Percentiles rank a stretch among this genome's conserved stretches.
Conservation (phyloP, 2,329 filamentous ascomycete species). For the Calycina herbarum region DNA sequence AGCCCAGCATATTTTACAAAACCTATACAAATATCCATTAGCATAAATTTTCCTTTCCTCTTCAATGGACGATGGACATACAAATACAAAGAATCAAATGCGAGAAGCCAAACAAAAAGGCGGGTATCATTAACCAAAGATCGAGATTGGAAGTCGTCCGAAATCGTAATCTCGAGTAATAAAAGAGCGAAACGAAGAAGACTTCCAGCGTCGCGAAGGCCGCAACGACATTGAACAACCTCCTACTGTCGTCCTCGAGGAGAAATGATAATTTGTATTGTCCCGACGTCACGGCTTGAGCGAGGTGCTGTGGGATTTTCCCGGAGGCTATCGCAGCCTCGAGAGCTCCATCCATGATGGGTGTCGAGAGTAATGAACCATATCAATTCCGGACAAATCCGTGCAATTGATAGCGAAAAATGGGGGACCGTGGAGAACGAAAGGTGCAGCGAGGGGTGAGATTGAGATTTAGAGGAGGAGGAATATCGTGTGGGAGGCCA, state of each 20-base stretch:
- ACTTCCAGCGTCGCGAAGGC: background rate
- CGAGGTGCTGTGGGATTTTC: background rate
- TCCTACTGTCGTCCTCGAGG: background rate
- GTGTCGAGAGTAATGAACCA: background rate
- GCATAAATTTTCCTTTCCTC: background rate
- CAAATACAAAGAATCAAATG: background rate
- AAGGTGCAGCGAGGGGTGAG: too few relatives aligned
- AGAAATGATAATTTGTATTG: background rate
- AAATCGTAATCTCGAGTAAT: slow-evolving; percentile 6
- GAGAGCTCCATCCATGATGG: background rate
- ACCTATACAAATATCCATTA: slow-evolving; percentile 1
- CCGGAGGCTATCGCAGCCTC: background rate
- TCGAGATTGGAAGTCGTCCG: background rate
- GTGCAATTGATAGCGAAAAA: background rate
- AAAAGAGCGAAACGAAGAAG: slow-evolving; percentile 5
- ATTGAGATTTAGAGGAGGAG: too few relatives aligned
- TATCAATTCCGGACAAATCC: background rate
- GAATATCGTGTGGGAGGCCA: too few relatives aligned
- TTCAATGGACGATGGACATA: background rate
- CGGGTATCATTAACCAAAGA: slow-evolving; percentile 9
- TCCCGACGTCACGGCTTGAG: background rate
- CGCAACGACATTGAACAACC: background rate
- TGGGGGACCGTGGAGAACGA: background rate
- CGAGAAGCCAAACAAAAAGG: background rate
- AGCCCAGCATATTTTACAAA: background rate